Conservation (phyloP, 179 eudicot species). For the Spinacia oleracea region DNA sequence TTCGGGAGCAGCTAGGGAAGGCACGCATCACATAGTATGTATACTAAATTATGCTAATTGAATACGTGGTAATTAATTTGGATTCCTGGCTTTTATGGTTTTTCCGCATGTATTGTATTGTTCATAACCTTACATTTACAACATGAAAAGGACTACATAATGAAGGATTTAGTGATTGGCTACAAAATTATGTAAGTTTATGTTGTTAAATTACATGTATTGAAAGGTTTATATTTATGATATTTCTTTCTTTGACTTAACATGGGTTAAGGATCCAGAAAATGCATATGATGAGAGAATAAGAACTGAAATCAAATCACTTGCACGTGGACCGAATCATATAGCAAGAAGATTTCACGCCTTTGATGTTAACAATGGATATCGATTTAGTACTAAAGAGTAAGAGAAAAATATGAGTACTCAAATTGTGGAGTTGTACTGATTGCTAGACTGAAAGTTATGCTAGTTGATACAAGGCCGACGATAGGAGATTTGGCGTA, state of each 20-base stretch:
- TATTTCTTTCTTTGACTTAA: neutral
- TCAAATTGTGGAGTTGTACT: slow-evolving; percentile 1
- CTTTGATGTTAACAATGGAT: neutral
- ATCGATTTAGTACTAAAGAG: slow-evolving; percentile 18
- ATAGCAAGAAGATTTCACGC: slow-evolving; percentile 17
- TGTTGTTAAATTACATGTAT: too few relatives aligned
- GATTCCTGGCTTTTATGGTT: too few relatives aligned
- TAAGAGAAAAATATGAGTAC: slow-evolving; percentile 7
- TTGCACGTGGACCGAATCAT: neutral
- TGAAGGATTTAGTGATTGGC: slow-evolving; percentile 4
- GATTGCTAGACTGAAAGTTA: slow-evolving; percentile 14
- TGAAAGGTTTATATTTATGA: too few relatives aligned
- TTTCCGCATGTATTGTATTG: too few relatives aligned
- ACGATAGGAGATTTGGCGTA: neutral
- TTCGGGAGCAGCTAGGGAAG: too few relatives aligned
- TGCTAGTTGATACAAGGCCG: slow-evolving; percentile 12
- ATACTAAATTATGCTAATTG: too few relatives aligned
- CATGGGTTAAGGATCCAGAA: neutral
- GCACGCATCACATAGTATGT: too few relatives aligned
- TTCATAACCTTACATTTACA: too few relatives aligned
- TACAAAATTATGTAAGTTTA: neutral
- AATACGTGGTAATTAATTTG: too few relatives aligned
- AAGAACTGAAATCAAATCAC: neutral
- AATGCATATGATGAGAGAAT: neutral
- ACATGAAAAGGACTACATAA: slow-evolving; percentile 6